Evolutionary conservation across 2,329 filamentous ascomycete genomes (phyloP), one percentile per base, ranked within the genome.

Genomic region (Colletotrichum sp.): DNA sequence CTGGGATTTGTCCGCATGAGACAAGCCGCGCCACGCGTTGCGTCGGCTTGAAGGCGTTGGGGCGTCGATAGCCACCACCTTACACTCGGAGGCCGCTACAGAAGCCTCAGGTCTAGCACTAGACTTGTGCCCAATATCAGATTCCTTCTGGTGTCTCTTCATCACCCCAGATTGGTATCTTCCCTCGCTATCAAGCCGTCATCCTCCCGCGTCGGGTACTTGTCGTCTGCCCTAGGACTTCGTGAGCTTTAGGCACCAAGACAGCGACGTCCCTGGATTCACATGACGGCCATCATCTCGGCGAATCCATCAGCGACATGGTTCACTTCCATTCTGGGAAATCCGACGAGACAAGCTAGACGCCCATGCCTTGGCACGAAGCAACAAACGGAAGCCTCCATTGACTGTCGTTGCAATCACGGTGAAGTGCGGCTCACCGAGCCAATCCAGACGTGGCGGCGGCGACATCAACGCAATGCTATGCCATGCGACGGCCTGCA

Each of bases 401-500:
- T 32, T 73, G 30, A 32, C 10, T 43, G 36, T 64, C n/a, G 63
- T 36, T 58, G 69, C 69, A 32, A 13, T 59, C 70, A 32, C 38
- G 67, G 67, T 69, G 67, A 73, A 64, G 43, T 52, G 73, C 65
- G 36, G 56, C 69, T 75, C 73, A 75, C 73, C 69, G 69, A 75
- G 62, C 59, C 62, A 65, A 52, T 74, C 59, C 36, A 61, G 59
- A 38, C 59, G 61, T 14, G 24, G 56, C 48, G 24, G 30, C 26
- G 58, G 58, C 58, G 28, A 62, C 58, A 62, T 34, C 58, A 56
- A 62, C 61, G 58, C 66, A 28, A 34, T 16, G 66, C 63, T 21
- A 66, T 66, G 63, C 59, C 30, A 61, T 61, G 59, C 59, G 32
- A 24, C 64, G 48, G 64, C 34, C 32, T 55, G 52, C 52, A 68